phyloP scores from a whole-genome alignment of 805 yeast genomes.

The Candida sonorensis region DNA sequence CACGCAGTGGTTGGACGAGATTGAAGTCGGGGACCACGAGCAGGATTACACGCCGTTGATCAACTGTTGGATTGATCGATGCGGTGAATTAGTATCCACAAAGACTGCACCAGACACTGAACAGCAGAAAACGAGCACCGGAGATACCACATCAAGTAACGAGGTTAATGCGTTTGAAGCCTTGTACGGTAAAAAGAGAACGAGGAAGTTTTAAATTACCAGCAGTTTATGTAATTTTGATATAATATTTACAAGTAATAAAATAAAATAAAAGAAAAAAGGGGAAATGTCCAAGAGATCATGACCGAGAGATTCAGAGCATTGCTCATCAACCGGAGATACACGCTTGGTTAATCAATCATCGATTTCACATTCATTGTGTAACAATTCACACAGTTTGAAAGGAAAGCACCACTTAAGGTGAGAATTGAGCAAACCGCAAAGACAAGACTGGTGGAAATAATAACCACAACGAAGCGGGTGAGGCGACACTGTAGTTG shows the following conservation, averaged over 20 bases:
- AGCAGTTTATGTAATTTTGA: too few species aligned
- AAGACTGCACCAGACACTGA: background rate
- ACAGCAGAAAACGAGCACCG: conserved; percentile 1
- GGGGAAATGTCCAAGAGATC: conserved; percentile 34
- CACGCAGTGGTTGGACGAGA: conserved; percentile 9
- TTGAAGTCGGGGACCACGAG: conserved; percentile 16
- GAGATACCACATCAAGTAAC: background rate
- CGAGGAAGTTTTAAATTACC: conserved; percentile 1
- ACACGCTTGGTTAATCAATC: too few species aligned
- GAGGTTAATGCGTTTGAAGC: conserved; percentile 16
- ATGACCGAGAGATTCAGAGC: conserved; percentile 45
- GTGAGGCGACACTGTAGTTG: conserved; percentile 6
- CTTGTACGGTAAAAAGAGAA: conserved; percentile 10
- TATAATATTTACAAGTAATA: too few species aligned
- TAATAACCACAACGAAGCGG: too few species aligned
- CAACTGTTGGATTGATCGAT: conserved; percentile 15
- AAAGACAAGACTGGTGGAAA: too few species aligned
- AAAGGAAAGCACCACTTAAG: background rate
- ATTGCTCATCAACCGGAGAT: conserved; percentile 45
- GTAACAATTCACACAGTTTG: too few species aligned
- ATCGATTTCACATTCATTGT: too few species aligned
- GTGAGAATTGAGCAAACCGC: too few species aligned
- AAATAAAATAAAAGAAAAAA: background rate
- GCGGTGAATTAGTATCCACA: conserved; percentile 18
- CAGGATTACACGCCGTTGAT: conserved; percentile 8